Percentiles rank a stretch among this genome's conserved stretches.
Conservation (phyloP, 352 stramenopile species). For the Hyaloperonospora arabidopsidis region DNA sequence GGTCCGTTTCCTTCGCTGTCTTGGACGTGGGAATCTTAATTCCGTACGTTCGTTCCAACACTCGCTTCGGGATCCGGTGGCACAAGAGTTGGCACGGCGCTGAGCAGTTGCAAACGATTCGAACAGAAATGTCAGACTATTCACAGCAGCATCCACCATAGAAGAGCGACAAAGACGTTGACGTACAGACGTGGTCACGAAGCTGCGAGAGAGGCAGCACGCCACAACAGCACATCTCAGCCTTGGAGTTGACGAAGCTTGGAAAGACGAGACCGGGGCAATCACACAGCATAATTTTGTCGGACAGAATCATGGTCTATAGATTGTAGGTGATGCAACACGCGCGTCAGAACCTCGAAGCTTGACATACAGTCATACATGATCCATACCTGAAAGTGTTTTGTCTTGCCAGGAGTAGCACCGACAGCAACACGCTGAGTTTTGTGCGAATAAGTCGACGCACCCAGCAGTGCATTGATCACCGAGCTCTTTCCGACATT, state of each 20-base stretch:
- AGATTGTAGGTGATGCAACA: slow-evolving; percentile 4
- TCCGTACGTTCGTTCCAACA: slow-evolving; percentile 95
- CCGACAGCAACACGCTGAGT: slow-evolving; percentile 95
- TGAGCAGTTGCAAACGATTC: slow-evolving; percentile 11
- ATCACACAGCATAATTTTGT: slow-evolving; percentile 98
- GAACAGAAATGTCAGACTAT: slow-evolving; percentile 10
- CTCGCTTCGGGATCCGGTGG: slow-evolving; percentile 89
- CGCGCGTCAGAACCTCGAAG: slow-evolving; percentile 2
- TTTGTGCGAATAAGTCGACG: slow-evolving; percentile 92
- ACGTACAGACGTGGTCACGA: slow-evolving; percentile 87
- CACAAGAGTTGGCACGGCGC: slow-evolving; percentile 92
- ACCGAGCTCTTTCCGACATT: slow-evolving; percentile 99
- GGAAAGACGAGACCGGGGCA: slow-evolving; percentile 99
- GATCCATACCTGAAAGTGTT: slow-evolving; percentile 94
- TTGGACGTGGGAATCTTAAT: slow-evolving; percentile 85
- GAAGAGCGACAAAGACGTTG: neutral
- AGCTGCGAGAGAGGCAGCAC: slow-evolving; percentile 98
- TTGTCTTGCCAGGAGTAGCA: slow-evolving; percentile 98
- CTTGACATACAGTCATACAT: neutral
- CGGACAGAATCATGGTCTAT: slow-evolving; percentile 93
- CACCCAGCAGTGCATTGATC: slow-evolving; percentile 98
- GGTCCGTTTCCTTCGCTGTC: slow-evolving; percentile 59
- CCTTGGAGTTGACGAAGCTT: slow-evolving; percentile 97
- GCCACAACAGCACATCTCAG: slow-evolving; percentile 98
- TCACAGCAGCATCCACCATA: neutral